Base-by-base conservation (phyloP, 176 grass and related monocot genomes). In the Musa troglodytarum region DNA sequence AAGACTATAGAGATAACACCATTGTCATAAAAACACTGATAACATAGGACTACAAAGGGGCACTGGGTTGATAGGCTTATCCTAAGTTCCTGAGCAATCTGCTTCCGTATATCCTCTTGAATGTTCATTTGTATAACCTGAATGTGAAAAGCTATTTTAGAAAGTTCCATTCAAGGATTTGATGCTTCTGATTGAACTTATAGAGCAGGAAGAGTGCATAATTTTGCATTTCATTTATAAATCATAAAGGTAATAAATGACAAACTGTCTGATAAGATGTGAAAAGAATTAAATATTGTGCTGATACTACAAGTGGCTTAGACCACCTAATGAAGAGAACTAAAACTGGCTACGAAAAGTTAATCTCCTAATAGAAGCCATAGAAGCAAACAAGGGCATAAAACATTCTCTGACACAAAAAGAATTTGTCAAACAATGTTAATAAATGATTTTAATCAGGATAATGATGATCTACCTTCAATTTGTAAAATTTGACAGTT, bases 71-170 rank as follows among this genome's bases (percentile, higher is more conserved):
- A 92, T 74, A 99, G 73, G 87, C 76, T 88, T 77, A 99, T 99
- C 77, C 91, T 99, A 72, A 99, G 71, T 69, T 99, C 95, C 76
- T 92, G 83, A 8, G 84, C 90, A 78, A 99, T 94, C 85, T 94
- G 95, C 56, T 6, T 89, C 53, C 91, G 81, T 73, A 99, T 84
- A 56, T 56, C 78, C 10, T 92, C 96, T 74, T 99, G 54, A 86
- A 95, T 99, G 81, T 92, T 99, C 72, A 99, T 74, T 68, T 99
- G 96, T 75, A 99, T 93, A 68, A 91, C 85, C 96, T 99, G 84
- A 49, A 55, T 9, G 3, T 55, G 58, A 74, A 55, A 74, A 10
- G 14, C 53, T 21, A 52, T 3, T 16, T 19, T 10, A 57, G 72
- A 26, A 58, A 28, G 13, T 24, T 34, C 34, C 21, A 74, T 28